Percentiles rank a stretch among this genome's conserved stretches.
Conservation (phyloP, 768 basidiomycete genomes). For the Trametes gibbosa region DNA sequence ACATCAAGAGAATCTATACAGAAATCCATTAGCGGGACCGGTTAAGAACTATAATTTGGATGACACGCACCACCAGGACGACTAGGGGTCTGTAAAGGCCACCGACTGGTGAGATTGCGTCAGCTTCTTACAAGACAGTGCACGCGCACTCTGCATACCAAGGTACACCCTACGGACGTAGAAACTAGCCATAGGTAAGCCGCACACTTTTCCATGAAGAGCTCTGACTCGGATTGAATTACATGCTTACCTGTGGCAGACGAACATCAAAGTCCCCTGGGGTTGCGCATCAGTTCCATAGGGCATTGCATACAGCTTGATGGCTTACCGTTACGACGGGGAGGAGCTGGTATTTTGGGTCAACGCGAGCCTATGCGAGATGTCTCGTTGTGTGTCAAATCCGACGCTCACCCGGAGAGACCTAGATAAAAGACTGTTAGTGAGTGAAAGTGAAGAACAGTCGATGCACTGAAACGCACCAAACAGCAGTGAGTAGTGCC, state of each 20-base stretch:
- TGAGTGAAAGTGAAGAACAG: not conserved
- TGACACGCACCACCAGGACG: not conserved
- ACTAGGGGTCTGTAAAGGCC: not conserved
- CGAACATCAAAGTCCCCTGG: slow-evolving; percentile 1
- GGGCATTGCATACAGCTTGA: not conserved
- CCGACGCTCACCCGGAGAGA: not conserved
- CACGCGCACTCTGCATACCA: not conserved
- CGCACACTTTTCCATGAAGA: not conserved
- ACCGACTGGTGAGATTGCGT: not conserved
- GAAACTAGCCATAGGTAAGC: not conserved
- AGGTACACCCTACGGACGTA: slow-evolving; percentile 7
- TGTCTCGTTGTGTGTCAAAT: too few species aligned
- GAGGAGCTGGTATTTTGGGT: not conserved
- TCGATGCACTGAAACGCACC: not conserved
- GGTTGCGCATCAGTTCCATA: not conserved
- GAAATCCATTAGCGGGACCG: too few species aligned
- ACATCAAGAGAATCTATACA: not conserved
- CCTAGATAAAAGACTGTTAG: not conserved
- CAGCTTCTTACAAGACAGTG: not conserved
- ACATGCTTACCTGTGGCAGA: slow-evolving; percentile 1
- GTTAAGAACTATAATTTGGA: too few species aligned
- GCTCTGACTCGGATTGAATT: not conserved
- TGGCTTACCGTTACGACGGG: not conserved
- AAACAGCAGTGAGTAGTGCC: not conserved
- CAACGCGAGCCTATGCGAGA: too few species aligned